These are phyloP conservation scores for Chalara sp. DNA, from an alignment of 2,329 filamentous ascomycete species.

Conservation along the genomic window DNA sequence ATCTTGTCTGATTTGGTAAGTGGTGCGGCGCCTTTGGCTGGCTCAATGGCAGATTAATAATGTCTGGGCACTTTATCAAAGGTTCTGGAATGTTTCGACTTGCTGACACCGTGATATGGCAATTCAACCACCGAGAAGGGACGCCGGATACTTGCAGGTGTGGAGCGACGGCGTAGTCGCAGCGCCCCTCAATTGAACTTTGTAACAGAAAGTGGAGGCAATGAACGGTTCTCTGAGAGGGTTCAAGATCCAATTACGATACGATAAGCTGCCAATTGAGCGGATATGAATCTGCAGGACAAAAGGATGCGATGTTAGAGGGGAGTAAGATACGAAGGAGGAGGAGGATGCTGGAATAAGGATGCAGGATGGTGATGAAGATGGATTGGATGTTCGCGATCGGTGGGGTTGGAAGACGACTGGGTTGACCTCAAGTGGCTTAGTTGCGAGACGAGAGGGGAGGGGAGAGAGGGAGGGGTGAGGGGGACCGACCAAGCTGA, in stretches of 20 bases:
- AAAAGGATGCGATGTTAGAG: too few relatives aligned
- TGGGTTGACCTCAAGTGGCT: neutral
- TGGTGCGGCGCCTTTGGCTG: neutral
- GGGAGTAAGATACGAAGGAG: too few relatives aligned
- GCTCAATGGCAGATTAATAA: neutral
- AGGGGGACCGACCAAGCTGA: neutral
- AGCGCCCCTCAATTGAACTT: neutral
- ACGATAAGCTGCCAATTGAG: neutral
- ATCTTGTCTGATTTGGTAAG: neutral
- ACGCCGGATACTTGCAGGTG: conserved; percentile 17
- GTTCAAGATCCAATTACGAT: neutral
- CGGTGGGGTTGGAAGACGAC: neutral
- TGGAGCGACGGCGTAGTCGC: neutral
- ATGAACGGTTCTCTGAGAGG: neutral
- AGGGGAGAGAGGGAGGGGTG: neutral
- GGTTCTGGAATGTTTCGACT: conserved; percentile 18
- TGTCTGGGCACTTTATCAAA: neutral
- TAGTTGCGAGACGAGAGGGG: neutral
- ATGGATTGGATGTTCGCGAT: neutral
- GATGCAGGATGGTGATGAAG: neutral
- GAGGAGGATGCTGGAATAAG: neutral
- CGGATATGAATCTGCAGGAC: neutral
- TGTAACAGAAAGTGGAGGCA: neutral
- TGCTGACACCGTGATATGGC: conserved; percentile 7
- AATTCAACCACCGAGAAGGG: conserved; percentile 9